Evolutionary conservation across 2,329 filamentous ascomycete species (phyloP), one percentile per base, ranked within the genome.

Genomic region (Amauroascus niger): DNA sequence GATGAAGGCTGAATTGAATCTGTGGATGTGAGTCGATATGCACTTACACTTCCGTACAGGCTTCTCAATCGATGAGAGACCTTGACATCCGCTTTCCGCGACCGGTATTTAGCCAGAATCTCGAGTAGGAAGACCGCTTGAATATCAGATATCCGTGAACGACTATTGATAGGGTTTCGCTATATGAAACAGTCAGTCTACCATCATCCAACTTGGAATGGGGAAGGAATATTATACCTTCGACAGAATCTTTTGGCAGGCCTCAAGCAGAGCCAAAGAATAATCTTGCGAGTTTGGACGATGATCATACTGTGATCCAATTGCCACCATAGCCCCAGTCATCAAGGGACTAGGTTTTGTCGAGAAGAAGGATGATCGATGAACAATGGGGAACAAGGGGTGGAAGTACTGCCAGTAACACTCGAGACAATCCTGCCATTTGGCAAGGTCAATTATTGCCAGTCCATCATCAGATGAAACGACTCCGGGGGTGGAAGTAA

Each of bases 361-460:
- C 1, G 66, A 58, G 35, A 64, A 59, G 53, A 68, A 67, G 22
- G 63, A 65, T 7, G 67, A 61, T 39, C 62, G 60, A 57, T 69
- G 66, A 11, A 69, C 59, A 24, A 69, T 64, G 4, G 66, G 67
- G 53, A 68, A 68, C 24, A 66, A 57, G 28, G 65, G 67, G 53
- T 69, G 61, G 43, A 70, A 69, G 56, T 65, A 59, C 54, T 60
- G 62, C 67, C 67, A 68, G 55, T 68, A 69, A 53, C 59, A 64
- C 20, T 68, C 63, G 24, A 69, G 59, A 55, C 67, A 65, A 44
- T 63, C 64, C 50, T 68, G 62, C 63, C 63, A 65, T 37, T 61
- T 66, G 57, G 66, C 55, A 62, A 61, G 58, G 61, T 65, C 65
- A 58, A 68, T 56, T 63, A 67, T 59, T 62, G 67, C 67, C 66